Conservation (phyloP, 2,329 filamentous ascomycete genomes). For the Cytospora schulzeri region DNA sequence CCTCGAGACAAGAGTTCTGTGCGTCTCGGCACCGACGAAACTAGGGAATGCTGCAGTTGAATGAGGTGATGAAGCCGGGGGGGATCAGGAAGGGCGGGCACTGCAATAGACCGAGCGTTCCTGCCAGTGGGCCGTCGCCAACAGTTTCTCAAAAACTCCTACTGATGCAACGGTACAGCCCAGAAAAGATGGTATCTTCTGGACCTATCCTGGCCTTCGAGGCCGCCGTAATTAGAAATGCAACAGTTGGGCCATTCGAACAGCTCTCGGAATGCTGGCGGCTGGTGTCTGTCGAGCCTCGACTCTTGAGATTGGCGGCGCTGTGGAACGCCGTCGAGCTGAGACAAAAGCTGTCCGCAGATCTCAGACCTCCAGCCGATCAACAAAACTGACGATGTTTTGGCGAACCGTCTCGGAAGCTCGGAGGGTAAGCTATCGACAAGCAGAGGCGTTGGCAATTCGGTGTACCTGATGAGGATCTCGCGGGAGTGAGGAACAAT, state of each 20-base stretch:
- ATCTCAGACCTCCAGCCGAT: conserved; percentile 11
- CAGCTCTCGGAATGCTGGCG: conserved; percentile 4
- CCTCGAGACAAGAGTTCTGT: conserved; percentile 4
- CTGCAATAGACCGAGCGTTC: conserved; percentile 12
- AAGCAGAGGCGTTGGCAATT: too few relatives aligned
- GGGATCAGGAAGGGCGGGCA: conserved; percentile 4
- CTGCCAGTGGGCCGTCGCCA: conserved; percentile 3
- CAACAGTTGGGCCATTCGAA: conserved; percentile 18
- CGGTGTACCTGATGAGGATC: conserved; percentile 6
- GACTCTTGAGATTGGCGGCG: conserved; percentile 7
- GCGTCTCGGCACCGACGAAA: conserved; percentile 13
- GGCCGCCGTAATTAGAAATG: conserved; percentile 20
- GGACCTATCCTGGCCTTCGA: conserved; percentile 1
- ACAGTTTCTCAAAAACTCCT: not conserved
- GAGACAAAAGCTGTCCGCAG: conserved; percentile 17
- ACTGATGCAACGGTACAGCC: not conserved
- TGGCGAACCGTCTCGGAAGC: conserved; percentile 11
- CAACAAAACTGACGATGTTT: not conserved
- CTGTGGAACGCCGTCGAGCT: not conserved
- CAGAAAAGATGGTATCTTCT: not conserved
- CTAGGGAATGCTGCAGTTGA: conserved; percentile 16
- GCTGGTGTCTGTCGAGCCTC: conserved; percentile 13
- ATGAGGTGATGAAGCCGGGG: conserved; percentile 20
- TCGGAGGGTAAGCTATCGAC: not conserved
- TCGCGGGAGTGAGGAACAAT: conserved; percentile 23